Conservation (phyloP, 768 basidiomycete species). For the Pulveroboletus sp. region DNA sequence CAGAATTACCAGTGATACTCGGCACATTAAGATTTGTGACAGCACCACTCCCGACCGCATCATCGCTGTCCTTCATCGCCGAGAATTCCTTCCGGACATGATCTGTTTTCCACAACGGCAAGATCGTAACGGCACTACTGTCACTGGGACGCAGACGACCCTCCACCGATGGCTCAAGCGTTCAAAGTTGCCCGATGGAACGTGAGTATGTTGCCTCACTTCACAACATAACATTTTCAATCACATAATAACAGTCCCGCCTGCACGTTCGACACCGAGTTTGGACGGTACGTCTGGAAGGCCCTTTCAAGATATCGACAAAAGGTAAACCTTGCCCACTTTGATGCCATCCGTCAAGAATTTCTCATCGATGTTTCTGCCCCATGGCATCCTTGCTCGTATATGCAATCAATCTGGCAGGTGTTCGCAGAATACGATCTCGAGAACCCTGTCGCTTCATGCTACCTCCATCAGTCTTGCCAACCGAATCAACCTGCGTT, state of each 20-base stretch:
- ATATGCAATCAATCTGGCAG: slow-evolving; percentile 2
- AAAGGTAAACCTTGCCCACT: slow-evolving; percentile 11
- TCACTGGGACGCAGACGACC: slow-evolving; percentile 3
- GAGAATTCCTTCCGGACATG: slow-evolving; percentile 26
- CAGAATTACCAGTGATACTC: slow-evolving; percentile 19
- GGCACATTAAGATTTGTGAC: slow-evolving; percentile 16
- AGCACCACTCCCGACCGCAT: slow-evolving; percentile 4
- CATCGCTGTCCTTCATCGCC: slow-evolving; percentile 25
- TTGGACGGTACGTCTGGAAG: slow-evolving; percentile 28
- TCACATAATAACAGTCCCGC: slow-evolving; percentile 6
- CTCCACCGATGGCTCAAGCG: slow-evolving; percentile 29
- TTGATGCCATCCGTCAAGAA: background rate
- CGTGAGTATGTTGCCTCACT: slow-evolving; percentile 12
- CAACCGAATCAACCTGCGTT: slow-evolving; percentile 16
- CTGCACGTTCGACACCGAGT: slow-evolving; percentile 21
- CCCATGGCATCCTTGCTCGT: background rate
- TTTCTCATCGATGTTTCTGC: background rate
- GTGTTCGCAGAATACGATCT: slow-evolving; percentile 25
- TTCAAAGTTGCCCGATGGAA: slow-evolving; percentile 21
- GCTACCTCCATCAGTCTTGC: slow-evolving; percentile 11
- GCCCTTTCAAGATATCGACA: slow-evolving; percentile 19
- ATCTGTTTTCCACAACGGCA: slow-evolving; percentile 24
- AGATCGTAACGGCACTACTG: background rate
- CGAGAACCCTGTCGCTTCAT: slow-evolving; percentile 22
- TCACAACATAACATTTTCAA: background rate